These are phyloP conservation scores for Eucalyptus marginata DNA, from an alignment of 345 rosid genomes.

Conservation along the genomic window DNA sequence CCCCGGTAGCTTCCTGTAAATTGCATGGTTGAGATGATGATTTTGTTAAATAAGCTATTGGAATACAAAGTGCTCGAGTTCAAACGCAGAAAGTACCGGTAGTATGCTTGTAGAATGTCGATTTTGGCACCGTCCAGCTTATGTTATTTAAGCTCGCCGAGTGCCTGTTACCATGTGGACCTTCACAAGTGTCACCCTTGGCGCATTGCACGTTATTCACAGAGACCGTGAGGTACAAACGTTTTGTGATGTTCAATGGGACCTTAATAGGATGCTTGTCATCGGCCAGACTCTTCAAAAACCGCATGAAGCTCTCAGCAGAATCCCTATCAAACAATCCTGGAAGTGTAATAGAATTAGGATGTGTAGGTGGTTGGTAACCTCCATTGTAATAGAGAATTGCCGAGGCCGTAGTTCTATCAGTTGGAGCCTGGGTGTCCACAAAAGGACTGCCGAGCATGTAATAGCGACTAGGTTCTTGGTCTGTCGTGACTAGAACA, in stretches of 20 bases:
- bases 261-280: constrained; percentile 7
- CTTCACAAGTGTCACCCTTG: neutral
- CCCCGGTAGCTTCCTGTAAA: neutral
- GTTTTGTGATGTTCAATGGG: neutral
- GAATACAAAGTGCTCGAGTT: neutral
- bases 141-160: constrained; percentile 35
- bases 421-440: constrained; percentile 5
- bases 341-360: constrained; percentile 8
- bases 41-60: neutral
- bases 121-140: constrained; percentile 13
- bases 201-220: constrained; percentile 7
- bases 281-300: neutral
- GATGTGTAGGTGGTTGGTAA: neutral
- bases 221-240: constrained; percentile 3
- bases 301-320: neutral
- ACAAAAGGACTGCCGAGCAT: constrained; percentile 10
- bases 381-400: constrained; percentile 17
- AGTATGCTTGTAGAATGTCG: constrained; percentile 34
- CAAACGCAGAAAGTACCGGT: neutral
- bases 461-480: constrained; percentile 8
- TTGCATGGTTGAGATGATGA: neutral
- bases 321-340: neutral
- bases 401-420: constrained; percentile 10
- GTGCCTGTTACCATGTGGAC: neutral
- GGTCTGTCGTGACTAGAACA: constrained; percentile 19